phyloP scores from a whole-genome alignment of 306 rosid genomes.

The Psophocarpus tetragonolobus region DNA sequence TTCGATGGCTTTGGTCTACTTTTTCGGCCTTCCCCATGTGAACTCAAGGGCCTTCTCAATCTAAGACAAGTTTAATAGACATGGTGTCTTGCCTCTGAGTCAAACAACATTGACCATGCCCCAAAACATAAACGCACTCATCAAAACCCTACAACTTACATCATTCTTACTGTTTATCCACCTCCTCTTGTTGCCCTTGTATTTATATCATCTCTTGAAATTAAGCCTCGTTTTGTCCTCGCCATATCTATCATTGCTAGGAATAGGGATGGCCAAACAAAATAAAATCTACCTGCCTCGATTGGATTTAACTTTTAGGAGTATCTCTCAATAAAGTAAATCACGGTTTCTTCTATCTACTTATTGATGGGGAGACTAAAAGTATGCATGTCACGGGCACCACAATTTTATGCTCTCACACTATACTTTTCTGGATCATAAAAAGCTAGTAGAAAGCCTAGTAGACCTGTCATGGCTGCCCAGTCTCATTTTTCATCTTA shows the following conservation, averaged over 20 bases:
- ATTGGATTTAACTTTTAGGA: background rate
- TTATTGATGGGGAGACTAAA: background rate
- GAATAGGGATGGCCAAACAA: background rate
- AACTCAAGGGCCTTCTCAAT: conserved; percentile 3
- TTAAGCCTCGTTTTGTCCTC: background rate
- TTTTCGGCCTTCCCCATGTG: conserved; percentile 54
- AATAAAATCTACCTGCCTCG: background rate
- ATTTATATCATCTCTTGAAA: conserved; percentile 1
- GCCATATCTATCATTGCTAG: background rate
- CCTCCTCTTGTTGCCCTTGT: conserved; percentile 30
- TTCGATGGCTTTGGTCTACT: conserved; percentile 51
- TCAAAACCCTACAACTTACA: conserved; percentile 28
- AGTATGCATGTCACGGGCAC: background rate
- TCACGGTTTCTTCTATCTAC: background rate
- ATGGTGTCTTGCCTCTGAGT: conserved; percentile 44
- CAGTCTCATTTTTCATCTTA: no score
- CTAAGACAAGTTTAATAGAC: conserved; percentile 34
- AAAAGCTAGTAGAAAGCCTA: no score
- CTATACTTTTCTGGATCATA: no score
- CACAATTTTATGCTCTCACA: background rate
- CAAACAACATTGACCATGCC: conserved; percentile 45
- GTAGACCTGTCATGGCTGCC: no score
- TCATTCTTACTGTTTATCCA: conserved; percentile 23
- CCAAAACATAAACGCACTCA: conserved; percentile 25
- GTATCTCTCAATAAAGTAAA: background rate